phyloP scores from a whole-genome alignment of 148 eudicot genomes.

The Rhododendron vialii region DNA sequence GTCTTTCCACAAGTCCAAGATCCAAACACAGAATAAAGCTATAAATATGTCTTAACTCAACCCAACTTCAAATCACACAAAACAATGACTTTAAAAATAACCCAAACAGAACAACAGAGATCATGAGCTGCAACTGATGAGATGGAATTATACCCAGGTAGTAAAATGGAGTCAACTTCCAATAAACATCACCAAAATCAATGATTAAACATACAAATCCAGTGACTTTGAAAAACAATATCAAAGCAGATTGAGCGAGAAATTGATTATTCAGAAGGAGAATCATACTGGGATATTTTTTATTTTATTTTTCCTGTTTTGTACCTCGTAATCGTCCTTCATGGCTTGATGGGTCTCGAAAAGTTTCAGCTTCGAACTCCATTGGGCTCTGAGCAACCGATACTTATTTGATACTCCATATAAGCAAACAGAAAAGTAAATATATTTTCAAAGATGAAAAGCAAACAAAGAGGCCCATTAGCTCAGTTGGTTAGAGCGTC shows the following conservation, averaged over 20 bases:
- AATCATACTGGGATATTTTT: background rate
- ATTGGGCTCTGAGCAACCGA: too few species aligned
- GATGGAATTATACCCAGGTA: background rate
- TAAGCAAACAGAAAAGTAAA: too few species aligned
- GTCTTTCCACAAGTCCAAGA: background rate
- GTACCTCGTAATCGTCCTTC: slow-evolving; percentile 18
- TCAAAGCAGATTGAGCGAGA: background rate
- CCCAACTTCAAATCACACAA: background rate
- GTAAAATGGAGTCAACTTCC: background rate
- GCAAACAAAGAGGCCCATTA: slow-evolving; percentile 5
- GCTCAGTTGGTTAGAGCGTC: slow-evolving; percentile 31
- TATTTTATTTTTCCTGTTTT: background rate
- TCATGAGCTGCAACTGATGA: background rate
- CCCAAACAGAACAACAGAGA: background rate
- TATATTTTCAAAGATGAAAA: too few species aligned
- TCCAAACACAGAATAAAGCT: background rate
- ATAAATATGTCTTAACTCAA: background rate
- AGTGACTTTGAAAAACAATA: background rate
- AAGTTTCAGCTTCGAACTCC: background rate
- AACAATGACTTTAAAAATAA: background rate
- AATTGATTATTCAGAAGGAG: background rate
- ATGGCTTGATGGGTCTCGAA: background rate
- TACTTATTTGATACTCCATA: too few species aligned
- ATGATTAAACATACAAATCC: background rate
- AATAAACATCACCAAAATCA: background rate